phyloP scores from a whole-genome alignment of 495 filamentous ascomycete species.

The Aspergillus bridgeri region DNA sequence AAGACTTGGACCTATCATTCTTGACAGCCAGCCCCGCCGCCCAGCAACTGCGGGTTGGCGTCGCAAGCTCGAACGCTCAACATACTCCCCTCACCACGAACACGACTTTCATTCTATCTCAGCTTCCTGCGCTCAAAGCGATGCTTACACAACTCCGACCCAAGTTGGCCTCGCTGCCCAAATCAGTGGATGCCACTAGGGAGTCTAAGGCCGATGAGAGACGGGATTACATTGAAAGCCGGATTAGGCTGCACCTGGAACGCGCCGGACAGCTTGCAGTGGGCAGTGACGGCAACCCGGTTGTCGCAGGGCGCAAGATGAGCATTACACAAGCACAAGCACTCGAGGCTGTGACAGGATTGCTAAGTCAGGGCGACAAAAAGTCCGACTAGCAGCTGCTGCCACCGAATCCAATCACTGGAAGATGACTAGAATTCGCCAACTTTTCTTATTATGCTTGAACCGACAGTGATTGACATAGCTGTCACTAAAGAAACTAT shows the following conservation, averaged over 20 bases:
- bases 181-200: conserved; percentile 28
- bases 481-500: conserved; percentile 4
- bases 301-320: conserved; percentile 41
- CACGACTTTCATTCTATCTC: conserved; percentile 73
- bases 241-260: conserved; percentile 49
- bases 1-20: conserved; percentile 48
- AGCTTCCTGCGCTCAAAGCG: conserved; percentile 72
- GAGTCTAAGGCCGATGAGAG: conserved; percentile 52
- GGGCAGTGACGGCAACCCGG: conserved; percentile 34
- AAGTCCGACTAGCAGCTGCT: conserved; percentile 17
- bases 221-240: conserved; percentile 71
- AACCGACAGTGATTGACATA: background rate
- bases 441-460: background rate
- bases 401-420: background rate
- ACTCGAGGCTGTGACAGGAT: conserved; percentile 41
- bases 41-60: conserved; percentile 42
- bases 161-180: conserved; percentile 51
- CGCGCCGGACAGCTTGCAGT: conserved; percentile 41
- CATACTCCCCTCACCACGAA: conserved; percentile 63
- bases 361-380: conserved; percentile 36
- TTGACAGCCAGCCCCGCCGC: conserved; percentile 48
- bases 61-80: conserved; percentile 31
- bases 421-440: background rate
- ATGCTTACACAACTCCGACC: conserved; percentile 61
- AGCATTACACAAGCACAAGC: conserved; percentile 44